Base-by-base conservation (phyloP, 225 moss, liverwort and hornwort genomes). In the Bryoerythrophyllum caledonicum region DNA sequence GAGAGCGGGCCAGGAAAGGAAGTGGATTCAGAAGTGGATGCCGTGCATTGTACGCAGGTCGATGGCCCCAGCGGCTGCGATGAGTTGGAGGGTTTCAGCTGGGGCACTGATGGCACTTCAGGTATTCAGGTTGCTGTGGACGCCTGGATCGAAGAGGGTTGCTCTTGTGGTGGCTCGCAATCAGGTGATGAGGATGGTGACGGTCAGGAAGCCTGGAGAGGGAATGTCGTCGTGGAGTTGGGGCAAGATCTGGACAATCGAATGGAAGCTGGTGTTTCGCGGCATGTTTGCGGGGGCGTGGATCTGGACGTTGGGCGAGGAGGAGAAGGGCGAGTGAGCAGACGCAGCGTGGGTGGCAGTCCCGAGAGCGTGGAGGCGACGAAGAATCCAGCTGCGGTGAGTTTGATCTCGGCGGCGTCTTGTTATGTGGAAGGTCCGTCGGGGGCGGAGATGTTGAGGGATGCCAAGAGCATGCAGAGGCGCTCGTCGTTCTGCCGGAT, bases 371-470 rank as follows among this genome's bases (percentile, higher is more conserved):
- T 0, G 0, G 44, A 1, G 0, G 27, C 57, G 4, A 2, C 5
- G 57, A 68, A 8, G 23, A 41, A 9, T 14, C 77, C 44, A 34
- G 24, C 56, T 49, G 74, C 84, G 7, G 30, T 74, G 23, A 68
- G 54, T 9, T 67, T 75, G 16, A 68, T 68, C 58, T 68, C 75
- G 63, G 63, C 85, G 51, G 63, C 81, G 43, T 57, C 57, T 32
- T 74, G 21, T 71, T 66, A 40, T 40, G 55, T 63, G 49, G 71
- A 78, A 44, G 55, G 49, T 43, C 67, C 83, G 43, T 54, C 71
- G 17, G 63, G 58, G 53, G 19, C 63, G 46, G 32, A 35, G 13
- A 27, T 67, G 11, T 59, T 25, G 10, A 8, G 35, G 14, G 68
- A 53, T 37, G 57, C 53, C 28, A 17, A 19, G 7, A 83, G 55